These are phyloP conservation scores for Tetracladium marchalianum DNA, from an alignment of 495 filamentous ascomycete genomes.

Conservation along the genomic window DNA sequence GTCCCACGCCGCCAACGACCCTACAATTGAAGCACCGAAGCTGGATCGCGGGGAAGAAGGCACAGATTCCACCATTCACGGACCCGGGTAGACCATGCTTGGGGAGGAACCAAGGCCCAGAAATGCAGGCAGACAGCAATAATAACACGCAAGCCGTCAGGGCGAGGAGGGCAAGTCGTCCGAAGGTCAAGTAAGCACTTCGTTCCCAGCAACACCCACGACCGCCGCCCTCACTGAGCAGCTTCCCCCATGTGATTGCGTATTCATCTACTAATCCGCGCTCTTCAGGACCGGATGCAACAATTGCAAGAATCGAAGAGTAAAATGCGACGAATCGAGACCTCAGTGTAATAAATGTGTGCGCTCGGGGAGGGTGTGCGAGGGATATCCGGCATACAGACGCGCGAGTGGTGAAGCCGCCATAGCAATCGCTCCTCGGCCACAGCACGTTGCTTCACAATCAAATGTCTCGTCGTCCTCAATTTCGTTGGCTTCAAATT, in stretches of 20 bases:
- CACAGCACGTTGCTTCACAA: background rate
- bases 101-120: background rate
- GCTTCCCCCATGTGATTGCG: too few species aligned
- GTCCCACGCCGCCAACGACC: too few species aligned
- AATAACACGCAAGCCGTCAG: background rate
- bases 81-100: background rate
- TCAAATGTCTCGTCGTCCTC: conserved; percentile 1
- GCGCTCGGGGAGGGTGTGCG: conserved; percentile 35
- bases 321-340: conserved; percentile 59
- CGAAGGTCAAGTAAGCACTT: conserved; percentile 13
- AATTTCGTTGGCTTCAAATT: background rate
- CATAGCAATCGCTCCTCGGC: conserved; percentile 15
- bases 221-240: too few species aligned
- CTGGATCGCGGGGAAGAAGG: too few species aligned
- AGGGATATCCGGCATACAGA: conserved; percentile 40
- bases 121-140: background rate
- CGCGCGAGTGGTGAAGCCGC: conserved; percentile 3
- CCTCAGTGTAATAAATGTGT: conserved; percentile 48
- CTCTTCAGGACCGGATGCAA: conserved; percentile 40
- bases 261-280: conserved; percentile 22
- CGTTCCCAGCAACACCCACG: too few species aligned
- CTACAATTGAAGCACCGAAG: too few species aligned
- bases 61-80: too few species aligned
- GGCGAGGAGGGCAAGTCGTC: conserved; percentile 15
- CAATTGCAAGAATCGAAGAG: conserved; percentile 50